Conservation (phyloP, 495 filamentous ascomycete genomes). For the Saxispiralis lemnorum region DNA sequence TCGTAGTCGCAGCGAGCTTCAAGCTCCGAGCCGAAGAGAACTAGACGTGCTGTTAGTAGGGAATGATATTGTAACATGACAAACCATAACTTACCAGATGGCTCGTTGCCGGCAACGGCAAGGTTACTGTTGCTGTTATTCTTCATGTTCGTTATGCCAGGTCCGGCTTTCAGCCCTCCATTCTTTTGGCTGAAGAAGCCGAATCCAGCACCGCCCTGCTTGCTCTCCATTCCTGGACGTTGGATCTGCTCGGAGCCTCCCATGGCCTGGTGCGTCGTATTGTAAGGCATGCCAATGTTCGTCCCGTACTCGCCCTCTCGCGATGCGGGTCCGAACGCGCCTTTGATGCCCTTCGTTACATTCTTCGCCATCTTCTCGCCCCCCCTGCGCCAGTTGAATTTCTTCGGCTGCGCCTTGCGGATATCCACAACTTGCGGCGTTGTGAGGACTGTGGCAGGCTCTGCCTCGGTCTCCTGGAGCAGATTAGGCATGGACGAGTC, state of each 20-base stretch:
- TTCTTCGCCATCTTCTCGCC: conserved; percentile 85
- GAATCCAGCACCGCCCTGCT: conserved; percentile 27
- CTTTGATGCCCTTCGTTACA: conserved; percentile 80
- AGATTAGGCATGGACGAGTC: conserved; percentile 15
- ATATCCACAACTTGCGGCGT: conserved; percentile 85
- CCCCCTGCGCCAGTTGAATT: conserved; percentile 97
- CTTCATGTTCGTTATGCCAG: conserved; percentile 31
- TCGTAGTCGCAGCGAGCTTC: conserved; percentile 75
- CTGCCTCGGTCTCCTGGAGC: conserved; percentile 25
- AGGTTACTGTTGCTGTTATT: conserved; percentile 29
- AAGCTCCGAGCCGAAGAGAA: conserved; percentile 82
- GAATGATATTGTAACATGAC: neutral
- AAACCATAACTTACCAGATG: conserved; percentile 9
- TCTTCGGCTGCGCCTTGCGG: conserved; percentile 76
- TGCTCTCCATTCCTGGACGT: conserved; percentile 1
- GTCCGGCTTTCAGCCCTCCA: conserved; percentile 25
- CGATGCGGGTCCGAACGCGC: conserved; percentile 47
- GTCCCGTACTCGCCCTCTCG: conserved; percentile 34
- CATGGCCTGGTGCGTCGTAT: conserved; percentile 6
- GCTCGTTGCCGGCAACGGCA: conserved; percentile 4
- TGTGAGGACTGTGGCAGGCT: conserved; percentile 47
- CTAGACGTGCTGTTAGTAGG: conserved; percentile 14
- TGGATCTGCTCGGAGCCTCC: conserved; percentile 12
- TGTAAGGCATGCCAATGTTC: conserved; percentile 36
- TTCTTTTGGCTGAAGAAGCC: conserved; percentile 51